Evolutionary conservation across 805 yeast species (phyloP), one percentile per base, ranked within the genome.

Genomic region (Jamesozyma spencerorum): DNA sequence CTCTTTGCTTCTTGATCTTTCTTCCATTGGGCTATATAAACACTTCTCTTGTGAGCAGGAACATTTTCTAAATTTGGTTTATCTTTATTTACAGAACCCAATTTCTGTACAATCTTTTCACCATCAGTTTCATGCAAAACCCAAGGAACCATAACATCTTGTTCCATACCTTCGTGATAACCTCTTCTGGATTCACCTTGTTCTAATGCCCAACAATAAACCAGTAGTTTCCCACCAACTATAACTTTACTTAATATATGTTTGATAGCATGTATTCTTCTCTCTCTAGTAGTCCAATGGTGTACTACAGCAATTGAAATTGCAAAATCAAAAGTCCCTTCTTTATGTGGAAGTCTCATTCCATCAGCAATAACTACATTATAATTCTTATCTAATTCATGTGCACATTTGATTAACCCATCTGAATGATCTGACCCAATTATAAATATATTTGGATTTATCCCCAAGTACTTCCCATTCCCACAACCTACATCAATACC

Each of bases 401-500:
- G 62, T 0, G 88, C 92, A 62, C 86, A 83, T 14, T 58, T 60
- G 11, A 83, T 70, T 30, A 84, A 62, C 0, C 90, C 88, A 35
- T 72, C 74, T 1, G 92, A 83, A 39, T 81, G 69, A 47, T 81
- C 90, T 19, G 75, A 68, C 0, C 96, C 97, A 14, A 90, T 58
- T 22, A 88, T 70, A 53, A 60, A 80, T 3, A 90, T 59, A 34
- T 81, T 70, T 7, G 72, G 67, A 59, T 90, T 88, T 11, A 87
- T 72, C 2, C 72, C 73, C 31, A 90, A 60, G 57, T 92, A 92
- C 57, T 92, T 92, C 2, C 98, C 98, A 58, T 92, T 92, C 3
- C 98, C 98, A 60, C 97, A 90, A 0, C 98, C 98, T 17, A 90
- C 85, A 63, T 92, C 98, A 22, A 87, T 69, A 1, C 98, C 98